Evolutionary conservation across 768 basidiomycete genomes (phyloP), one percentile per base, ranked within the genome.

Genomic region (Boletellus emodensis): DNA sequence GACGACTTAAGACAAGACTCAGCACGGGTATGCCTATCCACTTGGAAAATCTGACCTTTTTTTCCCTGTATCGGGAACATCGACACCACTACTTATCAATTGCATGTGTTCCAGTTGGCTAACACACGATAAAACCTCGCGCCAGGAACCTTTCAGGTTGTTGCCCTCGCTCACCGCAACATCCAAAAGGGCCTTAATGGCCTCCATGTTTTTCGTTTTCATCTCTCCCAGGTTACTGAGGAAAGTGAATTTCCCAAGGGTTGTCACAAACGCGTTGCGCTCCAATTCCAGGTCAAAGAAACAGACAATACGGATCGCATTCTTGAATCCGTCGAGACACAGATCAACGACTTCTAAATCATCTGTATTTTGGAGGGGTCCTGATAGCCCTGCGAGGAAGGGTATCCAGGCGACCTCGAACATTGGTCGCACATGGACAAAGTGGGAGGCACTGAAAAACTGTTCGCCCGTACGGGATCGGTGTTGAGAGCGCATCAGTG

Each of bases 331-430:
- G 52, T 97, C 93, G 48, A 99, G 73, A 64, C 94, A 95, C 13
- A 94, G 74, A 52, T 91, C 87, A 54, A 98, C 90, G 15, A 94
- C 74, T 63, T 95, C 94, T 41, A 94, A 73, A 67, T 96, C 94
- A 62, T 97, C 93, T 1, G 94, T 93, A 51, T 94, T 90, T 67
- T 98, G 96, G 39, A 98, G 75, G 14, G 94, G 95, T 0, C 84
- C 91, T 9, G 96, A 98, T 26, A 98, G 75, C 11, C 94, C 94
- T 13, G 96, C 95, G 20, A 99, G 78, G 71, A 97, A 94, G 1
- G 96, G 85, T 72, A 98, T 98, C 96, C 96, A 99, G 18, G 93
- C 94, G 7, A 97, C 94, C 69, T 98, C 95, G 60, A 99, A 96
- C 96, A 99, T 99, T 17, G 96, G 95, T 34, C 85, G 82, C 53